phyloP scores from a whole-genome alignment of 2,329 filamentous ascomycete species.

The Fusarium musae region DNA sequence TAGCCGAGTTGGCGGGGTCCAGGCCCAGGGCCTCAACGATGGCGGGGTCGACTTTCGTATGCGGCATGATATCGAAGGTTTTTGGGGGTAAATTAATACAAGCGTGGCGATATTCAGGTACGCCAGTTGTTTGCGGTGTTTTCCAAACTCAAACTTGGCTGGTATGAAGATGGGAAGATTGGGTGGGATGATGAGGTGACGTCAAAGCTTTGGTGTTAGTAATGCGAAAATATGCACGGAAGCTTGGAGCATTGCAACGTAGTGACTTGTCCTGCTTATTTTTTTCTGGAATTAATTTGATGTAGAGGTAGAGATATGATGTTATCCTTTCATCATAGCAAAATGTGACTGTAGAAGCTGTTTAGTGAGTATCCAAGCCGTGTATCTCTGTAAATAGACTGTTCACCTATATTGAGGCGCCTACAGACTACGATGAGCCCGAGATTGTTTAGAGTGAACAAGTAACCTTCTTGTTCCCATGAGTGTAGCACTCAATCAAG shows the following conservation, averaged over 20 bases:
- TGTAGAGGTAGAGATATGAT: background rate
- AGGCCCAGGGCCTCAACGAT: conserved; percentile 58
- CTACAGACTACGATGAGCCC: background rate
- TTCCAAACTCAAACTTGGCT: background rate
- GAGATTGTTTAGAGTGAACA: background rate
- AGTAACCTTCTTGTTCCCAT: fast-evolving
- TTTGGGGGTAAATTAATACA: background rate
- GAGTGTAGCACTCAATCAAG: background rate
- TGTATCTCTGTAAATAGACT: background rate
- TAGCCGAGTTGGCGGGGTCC: conserved; percentile 69
- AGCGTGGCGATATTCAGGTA: background rate
- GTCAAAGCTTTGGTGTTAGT: conserved; percentile 42
- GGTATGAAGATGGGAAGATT: background rate
- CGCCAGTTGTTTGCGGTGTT: background rate
- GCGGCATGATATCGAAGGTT: conserved; percentile 10
- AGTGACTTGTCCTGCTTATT: background rate
- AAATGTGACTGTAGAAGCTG: background rate
- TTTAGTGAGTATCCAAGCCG: background rate
- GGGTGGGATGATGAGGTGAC: conserved; percentile 44
- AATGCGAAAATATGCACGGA: conserved; percentile 26
- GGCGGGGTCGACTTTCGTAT: conserved; percentile 25
- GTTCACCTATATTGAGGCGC: background rate
- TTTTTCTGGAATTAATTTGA: background rate
- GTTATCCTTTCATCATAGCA: background rate
- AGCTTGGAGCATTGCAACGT: background rate